phyloP scores from a whole-genome alignment of 441 rosid species.

The Isatis lusitanica region DNA sequence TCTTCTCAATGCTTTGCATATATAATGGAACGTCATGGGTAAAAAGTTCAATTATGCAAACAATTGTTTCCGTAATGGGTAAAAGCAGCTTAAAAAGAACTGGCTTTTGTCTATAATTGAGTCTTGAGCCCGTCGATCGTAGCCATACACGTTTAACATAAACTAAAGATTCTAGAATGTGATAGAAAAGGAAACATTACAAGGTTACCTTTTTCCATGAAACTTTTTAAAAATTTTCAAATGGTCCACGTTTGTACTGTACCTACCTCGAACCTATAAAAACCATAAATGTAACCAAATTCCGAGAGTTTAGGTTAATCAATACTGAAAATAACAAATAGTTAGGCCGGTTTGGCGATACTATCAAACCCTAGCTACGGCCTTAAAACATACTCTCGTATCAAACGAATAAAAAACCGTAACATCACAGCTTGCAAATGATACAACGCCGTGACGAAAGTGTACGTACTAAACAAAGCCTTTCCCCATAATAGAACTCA shows the following conservation, averaged over 20 bases:
- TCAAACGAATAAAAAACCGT: not conserved
- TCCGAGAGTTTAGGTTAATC: not conserved
- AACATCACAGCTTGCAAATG: not conserved
- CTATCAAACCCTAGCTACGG: not conserved
- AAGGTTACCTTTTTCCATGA: not conserved
- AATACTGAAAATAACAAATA: not conserved
- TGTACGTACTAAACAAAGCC: not conserved
- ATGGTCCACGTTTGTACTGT: constrained; percentile 24
- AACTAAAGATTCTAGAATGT: not conserved
- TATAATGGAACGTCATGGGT: not conserved
- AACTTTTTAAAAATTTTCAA: not conserved
- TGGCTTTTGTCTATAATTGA: constrained; percentile 1
- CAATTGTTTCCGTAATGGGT: constrained; percentile 6
- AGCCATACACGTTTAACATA: constrained; percentile 31
- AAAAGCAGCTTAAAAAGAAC: constrained; percentile 14
- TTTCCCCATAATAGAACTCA: not conserved
- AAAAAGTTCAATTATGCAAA: not conserved
- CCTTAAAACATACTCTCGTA: not conserved
- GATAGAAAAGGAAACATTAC: constrained; percentile 8
- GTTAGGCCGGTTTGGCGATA: not conserved
- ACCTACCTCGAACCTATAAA: constrained; percentile 18
- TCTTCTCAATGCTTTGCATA: not conserved
- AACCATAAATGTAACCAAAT: not conserved
- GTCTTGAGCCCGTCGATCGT: constrained; percentile 17
- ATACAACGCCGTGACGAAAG: constrained; percentile 5